phyloP scores from a whole-genome alignment of 495 filamentous ascomycete genomes.

The Penicillium canariense region DNA sequence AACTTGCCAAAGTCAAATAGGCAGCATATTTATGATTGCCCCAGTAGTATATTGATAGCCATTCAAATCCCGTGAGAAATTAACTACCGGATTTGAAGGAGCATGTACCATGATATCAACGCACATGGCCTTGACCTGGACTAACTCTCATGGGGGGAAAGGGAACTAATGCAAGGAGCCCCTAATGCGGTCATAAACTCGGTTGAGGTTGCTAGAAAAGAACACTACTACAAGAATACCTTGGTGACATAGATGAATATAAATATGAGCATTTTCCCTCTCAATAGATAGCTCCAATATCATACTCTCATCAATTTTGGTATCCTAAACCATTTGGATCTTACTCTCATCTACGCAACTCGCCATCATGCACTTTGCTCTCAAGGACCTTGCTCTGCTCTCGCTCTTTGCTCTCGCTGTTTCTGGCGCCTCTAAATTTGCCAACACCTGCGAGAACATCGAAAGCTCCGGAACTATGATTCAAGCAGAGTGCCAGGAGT shows the following conservation, averaged over 20 bases:
- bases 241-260: too few species aligned
- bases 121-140: neutral
- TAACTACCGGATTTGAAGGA: too few species aligned
- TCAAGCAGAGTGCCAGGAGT: slow-evolving; percentile 15
- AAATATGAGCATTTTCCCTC: neutral
- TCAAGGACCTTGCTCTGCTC: slow-evolving; percentile 18
- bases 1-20: too few species aligned
- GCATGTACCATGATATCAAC: neutral
- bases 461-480: slow-evolving; percentile 13
- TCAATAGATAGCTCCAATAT: neutral
- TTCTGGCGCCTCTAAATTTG: slow-evolving; percentile 21
- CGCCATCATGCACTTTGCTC: slow-evolving; percentile 20
- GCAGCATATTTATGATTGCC: too few species aligned
- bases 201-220: neutral
- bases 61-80: neutral
- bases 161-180: neutral
- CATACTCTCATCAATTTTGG: neutral
- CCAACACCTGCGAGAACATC: slow-evolving; percentile 18
- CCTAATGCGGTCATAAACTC: neutral
- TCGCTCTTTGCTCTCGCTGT: slow-evolving; percentile 15
- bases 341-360: neutral
- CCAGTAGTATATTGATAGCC: too few species aligned
- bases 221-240: too few species aligned
- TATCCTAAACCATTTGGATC: neutral
- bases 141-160: neutral